phyloP scores from a whole-genome alignment of 345 rosid species.

The Eucalyptus guilfoylei region DNA sequence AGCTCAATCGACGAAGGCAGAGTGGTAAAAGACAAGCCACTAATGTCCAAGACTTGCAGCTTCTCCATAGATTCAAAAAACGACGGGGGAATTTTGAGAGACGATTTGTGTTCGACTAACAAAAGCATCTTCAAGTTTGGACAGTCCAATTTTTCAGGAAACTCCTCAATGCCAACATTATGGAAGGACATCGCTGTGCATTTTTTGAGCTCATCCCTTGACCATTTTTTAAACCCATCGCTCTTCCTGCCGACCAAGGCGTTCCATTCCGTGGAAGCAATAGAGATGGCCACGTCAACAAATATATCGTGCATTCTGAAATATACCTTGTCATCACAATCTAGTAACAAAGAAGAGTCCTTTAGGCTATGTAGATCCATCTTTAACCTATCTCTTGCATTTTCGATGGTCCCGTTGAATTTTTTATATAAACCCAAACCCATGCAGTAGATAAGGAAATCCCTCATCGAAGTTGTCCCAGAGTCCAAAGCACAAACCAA shows the following conservation, averaged over 20 bases:
- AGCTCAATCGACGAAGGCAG: too few relatives aligned
- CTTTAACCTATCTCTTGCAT: neutral
- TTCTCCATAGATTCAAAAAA: too few relatives aligned
- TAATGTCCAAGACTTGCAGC: too few relatives aligned
- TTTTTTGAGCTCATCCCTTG: neutral
- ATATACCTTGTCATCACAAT: rapidly evolving
- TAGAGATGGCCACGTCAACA: too few relatives aligned
- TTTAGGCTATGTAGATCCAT: too few relatives aligned
- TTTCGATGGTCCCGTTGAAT: neutral
- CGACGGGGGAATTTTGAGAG: too few relatives aligned
- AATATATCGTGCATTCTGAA: too few relatives aligned
- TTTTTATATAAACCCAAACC: neutral
- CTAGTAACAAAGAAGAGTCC: too few relatives aligned
- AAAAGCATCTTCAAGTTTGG: neutral
- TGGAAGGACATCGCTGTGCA: rapidly evolving
- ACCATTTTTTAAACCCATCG: neutral
- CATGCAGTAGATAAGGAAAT: neutral
- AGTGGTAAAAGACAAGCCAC: too few relatives aligned
- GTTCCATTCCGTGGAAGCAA: too few relatives aligned
- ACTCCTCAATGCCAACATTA: rapidly evolving
- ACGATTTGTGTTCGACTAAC: rapidly evolving
- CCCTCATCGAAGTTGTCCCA: rapidly evolving
- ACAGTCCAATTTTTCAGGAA: neutral
- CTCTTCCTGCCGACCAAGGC: neutral
- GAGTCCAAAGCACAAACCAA: neutral